Evolutionary conservation across 495 filamentous ascomycete species (phyloP).

Genomic region (Chlorociboria aeruginascens): DNA sequence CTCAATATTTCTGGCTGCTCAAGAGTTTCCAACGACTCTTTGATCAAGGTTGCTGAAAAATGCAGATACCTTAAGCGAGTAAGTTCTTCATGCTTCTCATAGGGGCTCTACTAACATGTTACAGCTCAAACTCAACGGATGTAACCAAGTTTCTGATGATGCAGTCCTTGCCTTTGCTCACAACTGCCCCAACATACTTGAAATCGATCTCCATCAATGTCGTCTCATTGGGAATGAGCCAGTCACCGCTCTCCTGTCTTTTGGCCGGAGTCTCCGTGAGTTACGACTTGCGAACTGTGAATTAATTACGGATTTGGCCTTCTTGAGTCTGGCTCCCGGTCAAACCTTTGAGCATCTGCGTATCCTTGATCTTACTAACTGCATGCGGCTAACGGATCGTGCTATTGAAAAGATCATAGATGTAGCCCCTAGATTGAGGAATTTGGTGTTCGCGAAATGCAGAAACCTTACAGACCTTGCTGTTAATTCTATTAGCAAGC

Average conservation of each 20-base stretch:
- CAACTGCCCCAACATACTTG: slow-evolving; percentile 81
- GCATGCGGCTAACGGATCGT: slow-evolving; percentile 67
- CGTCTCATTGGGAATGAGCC: slow-evolving; percentile 66
- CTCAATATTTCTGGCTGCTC: slow-evolving; percentile 84
- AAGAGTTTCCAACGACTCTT: slow-evolving; percentile 72
- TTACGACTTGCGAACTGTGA: slow-evolving; percentile 75
- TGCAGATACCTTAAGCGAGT: slow-evolving; percentile 85
- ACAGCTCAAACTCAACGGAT: slow-evolving; percentile 90
- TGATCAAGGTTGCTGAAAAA: slow-evolving; percentile 68
- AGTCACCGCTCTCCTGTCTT: slow-evolving; percentile 62
- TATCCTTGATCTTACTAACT: slow-evolving; percentile 88
- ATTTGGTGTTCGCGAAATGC: slow-evolving; percentile 91
- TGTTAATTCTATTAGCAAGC: slow-evolving; percentile 72
- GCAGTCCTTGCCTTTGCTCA: slow-evolving; percentile 77
- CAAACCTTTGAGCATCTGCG: slow-evolving; percentile 72
- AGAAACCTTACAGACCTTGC: slow-evolving; percentile 80
- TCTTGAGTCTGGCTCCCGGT: slow-evolving; percentile 62
- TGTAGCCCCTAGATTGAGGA: slow-evolving; percentile 77
- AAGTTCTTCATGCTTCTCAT: slow-evolving; percentile 19
- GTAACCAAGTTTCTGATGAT: slow-evolving; percentile 61
- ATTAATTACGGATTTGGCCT: slow-evolving; percentile 72
- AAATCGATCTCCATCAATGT: slow-evolving; percentile 92
- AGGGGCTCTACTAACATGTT: slow-evolving; percentile 13
- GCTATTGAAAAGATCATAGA: slow-evolving; percentile 78
- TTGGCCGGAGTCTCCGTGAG: slow-evolving; percentile 74